Evolutionary conservation across 2,329 filamentous ascomycete species (phyloP), one percentile per base, ranked within the genome.

Genomic region (Mycocentrospora acerina): DNA sequence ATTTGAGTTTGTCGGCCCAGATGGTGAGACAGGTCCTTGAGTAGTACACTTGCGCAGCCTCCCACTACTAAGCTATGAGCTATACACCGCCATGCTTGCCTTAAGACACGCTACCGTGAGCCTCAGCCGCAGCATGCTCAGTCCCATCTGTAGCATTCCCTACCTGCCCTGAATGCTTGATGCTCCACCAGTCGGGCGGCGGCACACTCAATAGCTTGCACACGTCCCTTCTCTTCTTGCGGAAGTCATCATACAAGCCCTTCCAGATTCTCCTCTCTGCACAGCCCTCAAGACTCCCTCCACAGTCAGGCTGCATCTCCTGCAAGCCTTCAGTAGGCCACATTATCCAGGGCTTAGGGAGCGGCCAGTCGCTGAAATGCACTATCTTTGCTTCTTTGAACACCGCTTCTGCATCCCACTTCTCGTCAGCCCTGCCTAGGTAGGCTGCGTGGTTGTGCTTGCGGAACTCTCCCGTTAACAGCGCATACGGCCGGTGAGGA

Each of bases 351-450:
- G 80, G 80, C 49, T 88, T 88, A 0, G 83, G 82, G 5, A 86
- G 52, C 1, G 84, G 85, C 80, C 80, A 85, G 55, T 88, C 85
- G 10, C 79, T 83, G 59, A 87, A 88, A 60, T 88, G 84, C 2
- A 88, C 69, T 4, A 84, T 72, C 46, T 85, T 86, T 6, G 81
- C 79, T 52, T 85, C 80, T 11, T 73, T 72, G 35, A 79, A 70
- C 1, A 74, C 72, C 27, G 60, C 64, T 16, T 81, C 67, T 0
- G 82, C 73, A 53, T 86, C 77, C 81, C 83, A 87, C 2, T 55
- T 50, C 45, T 79, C 79, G 2, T 71, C 64, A 12, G 67, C 53
- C 48, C 77, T 77, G 2, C 79, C 76, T 3, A 82, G 53, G 45
- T 78, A 83, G 2, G 63, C 60, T 0, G 51, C 51, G 50, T 83